Percentiles rank a stretch among this genome's conserved stretches.
Conservation (phyloP, 306 rosid species). For the Castanopsis chinensis region DNA sequence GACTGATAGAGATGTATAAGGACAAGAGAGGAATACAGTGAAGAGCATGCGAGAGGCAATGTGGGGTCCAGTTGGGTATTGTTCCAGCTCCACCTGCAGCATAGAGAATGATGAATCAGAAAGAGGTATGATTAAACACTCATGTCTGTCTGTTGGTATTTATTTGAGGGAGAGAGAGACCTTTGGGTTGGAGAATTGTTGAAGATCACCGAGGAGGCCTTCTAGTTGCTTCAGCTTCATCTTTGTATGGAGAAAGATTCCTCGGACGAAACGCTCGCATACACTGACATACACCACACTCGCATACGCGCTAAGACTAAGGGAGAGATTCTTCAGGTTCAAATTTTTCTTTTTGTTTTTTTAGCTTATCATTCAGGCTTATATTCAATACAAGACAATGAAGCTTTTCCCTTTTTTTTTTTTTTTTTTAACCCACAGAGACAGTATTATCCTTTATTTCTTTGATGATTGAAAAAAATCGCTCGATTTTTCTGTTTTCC, state of each 20-base stretch:
- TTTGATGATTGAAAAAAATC: too few relatives aligned
- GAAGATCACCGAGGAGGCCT: slow-evolving; percentile 61
- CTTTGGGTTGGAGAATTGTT: slow-evolving; percentile 82
- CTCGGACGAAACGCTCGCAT: neutral
- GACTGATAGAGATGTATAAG: neutral
- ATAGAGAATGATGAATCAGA: neutral
- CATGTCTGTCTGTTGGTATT: neutral
- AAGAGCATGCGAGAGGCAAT: slow-evolving; percentile 91
- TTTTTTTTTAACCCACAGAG: too few relatives aligned
- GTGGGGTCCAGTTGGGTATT: slow-evolving; percentile 96
- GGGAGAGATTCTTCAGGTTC: too few relatives aligned
- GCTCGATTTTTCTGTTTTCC: too few relatives aligned
- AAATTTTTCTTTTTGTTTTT: too few relatives aligned
- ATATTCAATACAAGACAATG: too few relatives aligned
- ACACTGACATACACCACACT: neutral
- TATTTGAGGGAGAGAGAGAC: slow-evolving; percentile 27
- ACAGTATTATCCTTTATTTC: too few relatives aligned
- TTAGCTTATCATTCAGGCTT: too few relatives aligned
- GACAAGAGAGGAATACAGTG: slow-evolving; percentile 47
- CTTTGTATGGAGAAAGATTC: slow-evolving; percentile 3
- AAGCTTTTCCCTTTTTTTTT: too few relatives aligned
- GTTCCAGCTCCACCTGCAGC: slow-evolving; percentile 77
- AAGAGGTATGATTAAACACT: neutral
- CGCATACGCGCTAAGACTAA: neutral
- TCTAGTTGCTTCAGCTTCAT: slow-evolving; percentile 97